These are phyloP conservation scores for Asterophora parasitica DNA, from an alignment of 768 basidiomycete species.

Conservation along the genomic window DNA sequence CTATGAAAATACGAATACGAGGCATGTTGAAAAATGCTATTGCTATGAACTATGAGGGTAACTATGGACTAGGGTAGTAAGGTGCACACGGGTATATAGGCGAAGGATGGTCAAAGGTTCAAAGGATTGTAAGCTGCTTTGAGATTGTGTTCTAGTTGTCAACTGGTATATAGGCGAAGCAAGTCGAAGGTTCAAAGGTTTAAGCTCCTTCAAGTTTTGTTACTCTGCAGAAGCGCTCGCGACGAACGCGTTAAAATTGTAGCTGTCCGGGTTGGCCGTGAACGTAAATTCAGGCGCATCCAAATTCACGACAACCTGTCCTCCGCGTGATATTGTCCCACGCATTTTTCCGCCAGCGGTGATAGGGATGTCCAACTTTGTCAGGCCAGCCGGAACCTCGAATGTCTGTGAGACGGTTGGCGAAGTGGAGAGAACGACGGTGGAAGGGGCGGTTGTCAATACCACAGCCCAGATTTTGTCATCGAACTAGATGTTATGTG, in stretches of 20 bases:
- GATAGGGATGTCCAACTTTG: slow-evolving; percentile 59
- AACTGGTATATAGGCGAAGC: no score
- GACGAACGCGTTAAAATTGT: slow-evolving; percentile 76
- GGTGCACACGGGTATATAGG: no score
- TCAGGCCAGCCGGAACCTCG: slow-evolving; percentile 50
- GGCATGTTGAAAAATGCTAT: background rate
- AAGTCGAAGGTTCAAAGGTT: no score
- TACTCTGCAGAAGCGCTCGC: slow-evolving; percentile 30
- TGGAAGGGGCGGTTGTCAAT: slow-evolving; percentile 50
- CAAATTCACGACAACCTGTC: slow-evolving; percentile 42
- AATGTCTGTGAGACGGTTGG: slow-evolving; percentile 39
- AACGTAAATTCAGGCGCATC: slow-evolving; percentile 50
- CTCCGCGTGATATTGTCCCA: slow-evolving; percentile 44
- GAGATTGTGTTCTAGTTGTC: no score
- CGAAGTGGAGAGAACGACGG: slow-evolving; percentile 51
- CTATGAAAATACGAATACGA: background rate
- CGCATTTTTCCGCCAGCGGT: slow-evolving; percentile 46
- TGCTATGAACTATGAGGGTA: no score
- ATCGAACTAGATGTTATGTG: slow-evolving; percentile 36
- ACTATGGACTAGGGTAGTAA: no score
- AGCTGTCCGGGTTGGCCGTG: slow-evolving; percentile 45
- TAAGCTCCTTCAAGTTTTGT: no score
- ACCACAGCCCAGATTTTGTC: slow-evolving; percentile 71
- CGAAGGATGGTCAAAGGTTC: no score
- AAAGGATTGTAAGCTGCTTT: no score